These are phyloP conservation scores for Ceratobasidium sp. DNA, from an alignment of 1,284 basidiomycete species.

Conservation along the genomic window DNA sequence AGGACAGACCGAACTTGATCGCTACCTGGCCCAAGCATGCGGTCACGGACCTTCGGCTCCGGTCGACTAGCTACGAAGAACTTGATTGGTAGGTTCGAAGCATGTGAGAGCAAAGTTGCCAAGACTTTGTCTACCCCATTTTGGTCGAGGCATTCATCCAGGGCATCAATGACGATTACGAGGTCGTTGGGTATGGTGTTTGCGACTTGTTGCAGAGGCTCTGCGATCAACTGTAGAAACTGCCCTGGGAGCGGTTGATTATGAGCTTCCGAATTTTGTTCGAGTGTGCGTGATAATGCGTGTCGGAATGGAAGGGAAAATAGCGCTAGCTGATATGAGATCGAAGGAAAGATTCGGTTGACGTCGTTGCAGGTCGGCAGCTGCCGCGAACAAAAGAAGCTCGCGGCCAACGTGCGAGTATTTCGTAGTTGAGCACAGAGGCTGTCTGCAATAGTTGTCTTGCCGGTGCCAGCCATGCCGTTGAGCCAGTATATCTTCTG, in stretches of 20 bases:
- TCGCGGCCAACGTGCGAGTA: not conserved
- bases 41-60: not conserved
- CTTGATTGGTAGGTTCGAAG: not conserved
- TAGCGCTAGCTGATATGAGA: slow-evolving; percentile 16
- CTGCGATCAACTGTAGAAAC: not conserved
- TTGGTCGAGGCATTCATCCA: not conserved
- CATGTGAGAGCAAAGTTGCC: not conserved
- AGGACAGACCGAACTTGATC: not conserved
- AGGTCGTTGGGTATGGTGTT: not conserved
- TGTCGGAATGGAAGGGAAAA: slow-evolving; percentile 2
- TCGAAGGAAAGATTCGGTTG: not conserved
- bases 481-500: slow-evolving; percentile 16
- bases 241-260: not conserved
- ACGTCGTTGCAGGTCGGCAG: slow-evolving; percentile 5
- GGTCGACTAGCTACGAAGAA: slow-evolving; percentile 5
- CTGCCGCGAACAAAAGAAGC: slow-evolving; percentile 12
- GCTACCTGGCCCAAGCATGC: not conserved
- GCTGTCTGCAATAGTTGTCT: slow-evolving; percentile 7
- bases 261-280: not conserved
- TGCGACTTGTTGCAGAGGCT: not conserved
- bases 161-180: slow-evolving; percentile 18
- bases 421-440: not conserved
- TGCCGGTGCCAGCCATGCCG: slow-evolving; percentile 5
- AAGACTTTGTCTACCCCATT: not conserved
- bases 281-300: not conserved